Evolutionary conservation across 2,329 filamentous ascomycete genomes (phyloP), one percentile per base, ranked within the genome.

Genomic region (Alternaria sp.): DNA sequence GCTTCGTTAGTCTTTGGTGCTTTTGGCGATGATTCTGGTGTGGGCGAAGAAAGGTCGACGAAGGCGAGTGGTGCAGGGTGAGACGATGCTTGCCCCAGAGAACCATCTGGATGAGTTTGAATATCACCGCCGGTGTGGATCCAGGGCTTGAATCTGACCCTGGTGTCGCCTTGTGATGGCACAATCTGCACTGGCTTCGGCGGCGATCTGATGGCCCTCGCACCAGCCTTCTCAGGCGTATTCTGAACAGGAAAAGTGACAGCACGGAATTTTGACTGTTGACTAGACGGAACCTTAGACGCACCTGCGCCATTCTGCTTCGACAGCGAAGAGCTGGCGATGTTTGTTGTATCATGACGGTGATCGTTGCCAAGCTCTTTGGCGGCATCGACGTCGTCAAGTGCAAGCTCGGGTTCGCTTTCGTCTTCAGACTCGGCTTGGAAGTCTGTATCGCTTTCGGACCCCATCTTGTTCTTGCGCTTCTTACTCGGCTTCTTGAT

Each of bases 401-500:
- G 44, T 9, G 61, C 60, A 7, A 46, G 40, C 4, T 66, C 66
- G 14, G 56, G 45, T 5, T 68, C 67, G 33, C 68, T 69, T 39
- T 72, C 72, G 17, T 72, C 72, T 13, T 71, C 67, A 11, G 68
- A 66, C 1, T 72, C 76, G 31, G 74, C 76, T 50, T 82, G 80
- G 66, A 84, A 84, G 62, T 83, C 82, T 14, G 82, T 84, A 62
- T 84, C 82, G 56, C 77, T 80, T 14, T 80, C 80, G 26, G 78
- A 75, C 14, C 71, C 72, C 9, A 74, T 63, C 63, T 71, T 73
- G 37, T 68, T 66, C 65, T 71, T 74, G 54, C 61, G 60, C 45
- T 62, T 61, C 61, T 70, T 69, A 21, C 65, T 61, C 1, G 52
- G 36, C 62, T 61, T 63, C 63, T 80, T 80, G 40, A 70, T 48